Conservation (phyloP, 1,284 basidiomycete species). For the Rhodotorula sp. region DNA sequence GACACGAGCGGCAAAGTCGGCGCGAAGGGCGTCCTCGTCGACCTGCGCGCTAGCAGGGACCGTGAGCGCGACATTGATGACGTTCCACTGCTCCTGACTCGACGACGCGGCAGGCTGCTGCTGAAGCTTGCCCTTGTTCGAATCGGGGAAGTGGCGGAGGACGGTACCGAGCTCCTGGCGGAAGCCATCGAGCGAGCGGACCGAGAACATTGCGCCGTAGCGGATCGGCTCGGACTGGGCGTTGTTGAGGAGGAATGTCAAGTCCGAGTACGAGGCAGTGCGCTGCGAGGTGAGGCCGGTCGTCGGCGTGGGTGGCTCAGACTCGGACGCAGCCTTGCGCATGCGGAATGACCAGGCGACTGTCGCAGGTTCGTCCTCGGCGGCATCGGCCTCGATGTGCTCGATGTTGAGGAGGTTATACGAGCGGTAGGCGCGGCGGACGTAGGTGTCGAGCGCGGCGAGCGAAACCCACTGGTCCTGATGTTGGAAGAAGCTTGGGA, state of each 20-base stretch:
- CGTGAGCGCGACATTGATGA: slow-evolving; percentile 88
- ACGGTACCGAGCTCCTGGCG: slow-evolving; percentile 61
- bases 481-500: slow-evolving; percentile 92
- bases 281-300: slow-evolving; percentile 39
- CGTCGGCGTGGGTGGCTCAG: slow-evolving; percentile 47
- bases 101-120: slow-evolving; percentile 11
- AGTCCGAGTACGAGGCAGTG: slow-evolving; percentile 81
- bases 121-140: slow-evolving; percentile 26
- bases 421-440: slow-evolving; percentile 91
- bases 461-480: slow-evolving; percentile 77
- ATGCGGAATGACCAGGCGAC: slow-evolving; percentile 93
- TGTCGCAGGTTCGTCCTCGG: slow-evolving; percentile 75
- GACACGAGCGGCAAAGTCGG: slow-evolving; percentile 69
- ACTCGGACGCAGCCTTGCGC: slow-evolving; percentile 62
- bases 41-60: slow-evolving; percentile 74
- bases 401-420: slow-evolving; percentile 90
- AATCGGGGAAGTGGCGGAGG: slow-evolving; percentile 43
- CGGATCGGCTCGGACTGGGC: slow-evolving; percentile 80
- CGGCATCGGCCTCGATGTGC: slow-evolving; percentile 81
- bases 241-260: slow-evolving; percentile 81
- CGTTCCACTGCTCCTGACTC: slow-evolving; percentile 57
- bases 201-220: slow-evolving; percentile 83
- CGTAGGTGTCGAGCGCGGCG: slow-evolving; percentile 93
- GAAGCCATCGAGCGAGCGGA: slow-evolving; percentile 71
- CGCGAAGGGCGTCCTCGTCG: slow-evolving; percentile 74